A percentile compares a stretch with the other conserved stretches of the same genome.
Conservation (phyloP, 2,329 filamentous ascomycete genomes). For the Neopestalotiopsis sp. region DNA sequence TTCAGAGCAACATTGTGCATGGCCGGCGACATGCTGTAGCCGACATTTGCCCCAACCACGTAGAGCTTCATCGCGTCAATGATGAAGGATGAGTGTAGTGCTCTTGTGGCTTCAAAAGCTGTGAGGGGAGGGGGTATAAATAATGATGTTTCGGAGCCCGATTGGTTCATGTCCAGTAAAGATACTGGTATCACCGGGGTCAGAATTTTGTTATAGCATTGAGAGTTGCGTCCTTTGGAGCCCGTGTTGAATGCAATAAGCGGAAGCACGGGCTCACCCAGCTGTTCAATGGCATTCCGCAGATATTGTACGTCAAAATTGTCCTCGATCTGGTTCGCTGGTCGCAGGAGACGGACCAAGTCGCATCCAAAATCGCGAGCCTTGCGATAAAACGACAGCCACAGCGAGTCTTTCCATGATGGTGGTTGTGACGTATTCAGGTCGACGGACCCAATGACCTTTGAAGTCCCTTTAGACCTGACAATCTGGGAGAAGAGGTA, state of each 20-base stretch:
- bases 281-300: conserved; percentile 50
- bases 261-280: conserved; percentile 51
- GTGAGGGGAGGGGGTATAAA: conserved; percentile 54
- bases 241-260: conserved; percentile 71
- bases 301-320: conserved; percentile 66
- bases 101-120: conserved; percentile 65
- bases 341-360: conserved; percentile 64
- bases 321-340: conserved; percentile 61
- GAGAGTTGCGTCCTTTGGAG: conserved; percentile 64
- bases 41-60: conserved; percentile 74
- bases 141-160: conserved; percentile 26
- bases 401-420: conserved; percentile 62
- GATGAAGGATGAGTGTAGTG: conserved; percentile 69
- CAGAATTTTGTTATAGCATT: conserved; percentile 69
- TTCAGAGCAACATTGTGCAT: conserved; percentile 77
- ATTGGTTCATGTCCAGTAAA: conserved; percentile 24
- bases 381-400: conserved; percentile 61
- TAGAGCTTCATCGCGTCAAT: conserved; percentile 74
- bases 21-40: conserved; percentile 75
- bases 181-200: conserved; percentile 62
- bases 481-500: conserved; percentile 55
- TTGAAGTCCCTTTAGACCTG: conserved; percentile 57
- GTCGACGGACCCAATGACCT: conserved; percentile 64
- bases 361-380: conserved; percentile 65
- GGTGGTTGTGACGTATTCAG: conserved; percentile 43